phyloP scores from a whole-genome alignment of 306 rosid genomes.

The Corylus americana region DNA sequence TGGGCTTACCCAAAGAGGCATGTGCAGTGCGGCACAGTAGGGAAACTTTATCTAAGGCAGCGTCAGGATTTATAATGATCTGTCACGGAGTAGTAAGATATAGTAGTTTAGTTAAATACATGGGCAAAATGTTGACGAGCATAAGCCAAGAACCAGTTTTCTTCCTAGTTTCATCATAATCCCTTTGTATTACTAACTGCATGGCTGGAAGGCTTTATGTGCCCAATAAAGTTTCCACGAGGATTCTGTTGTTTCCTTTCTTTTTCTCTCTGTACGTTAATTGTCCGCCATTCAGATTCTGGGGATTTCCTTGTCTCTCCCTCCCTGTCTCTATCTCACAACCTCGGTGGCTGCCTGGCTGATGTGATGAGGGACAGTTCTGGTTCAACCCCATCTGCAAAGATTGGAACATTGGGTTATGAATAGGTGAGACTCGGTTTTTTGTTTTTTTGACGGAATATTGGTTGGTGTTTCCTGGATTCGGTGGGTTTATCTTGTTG shows the following conservation, averaged over 20 bases:
- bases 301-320: constrained; percentile 44
- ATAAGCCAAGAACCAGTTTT: constrained; percentile 8
- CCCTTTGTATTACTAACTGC: constrained; percentile 48
- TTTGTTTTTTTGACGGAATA: not conserved
- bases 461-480: constrained; percentile 26
- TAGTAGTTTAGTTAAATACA: not conserved
- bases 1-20: not conserved
- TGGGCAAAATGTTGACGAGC: not conserved
- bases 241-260: constrained; percentile 42
- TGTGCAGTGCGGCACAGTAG: not conserved
- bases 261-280: constrained; percentile 47
- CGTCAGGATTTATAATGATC: not conserved
- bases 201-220: constrained; percentile 49
- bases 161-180: constrained; percentile 34
- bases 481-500: constrained; percentile 10
- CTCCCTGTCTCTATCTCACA: constrained; percentile 17
- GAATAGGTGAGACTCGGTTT: constrained; percentile 28
- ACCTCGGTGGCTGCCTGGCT: constrained; percentile 23
- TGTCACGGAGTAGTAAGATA: not conserved
- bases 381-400: constrained; percentile 20
- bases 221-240: constrained; percentile 62
- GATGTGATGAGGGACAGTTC: not conserved
- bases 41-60: not conserved
- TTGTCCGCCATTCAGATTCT: constrained; percentile 53
- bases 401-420: constrained; percentile 27